Evolutionary conservation across 2,329 filamentous ascomycete species (phyloP).

Genomic region (Calonectria henricotiae): DNA sequence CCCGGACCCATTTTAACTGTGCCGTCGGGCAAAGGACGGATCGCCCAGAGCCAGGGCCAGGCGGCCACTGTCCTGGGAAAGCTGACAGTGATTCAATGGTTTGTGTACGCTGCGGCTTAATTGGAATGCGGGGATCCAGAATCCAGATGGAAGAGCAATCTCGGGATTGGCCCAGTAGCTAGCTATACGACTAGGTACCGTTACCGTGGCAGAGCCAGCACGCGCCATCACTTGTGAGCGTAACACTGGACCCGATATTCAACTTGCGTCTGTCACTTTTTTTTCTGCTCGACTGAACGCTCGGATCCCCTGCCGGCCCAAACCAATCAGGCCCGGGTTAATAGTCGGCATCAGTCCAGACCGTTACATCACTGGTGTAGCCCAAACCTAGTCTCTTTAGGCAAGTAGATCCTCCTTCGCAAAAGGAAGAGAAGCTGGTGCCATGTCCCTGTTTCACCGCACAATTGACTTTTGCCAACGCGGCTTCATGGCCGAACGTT

Average conservation of each 20-base stretch:
- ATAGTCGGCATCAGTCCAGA: slow-evolving; percentile 7
- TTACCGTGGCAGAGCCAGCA: background rate
- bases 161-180: no score
- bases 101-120: background rate
- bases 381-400: slow-evolving; percentile 16
- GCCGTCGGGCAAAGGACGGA: slow-evolving; percentile 11
- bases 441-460: slow-evolving; percentile 19
- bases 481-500: background rate
- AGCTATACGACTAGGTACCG: no score
- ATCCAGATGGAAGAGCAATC: background rate
- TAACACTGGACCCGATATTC: background rate
- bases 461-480: slow-evolving; percentile 8
- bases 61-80: no score
- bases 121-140: background rate
- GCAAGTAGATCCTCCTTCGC: slow-evolving; percentile 12
- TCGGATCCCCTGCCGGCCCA: slow-evolving; percentile 8
- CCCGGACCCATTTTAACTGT: slow-evolving; percentile 16
- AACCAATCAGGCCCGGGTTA: background rate
- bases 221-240: background rate
- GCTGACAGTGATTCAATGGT: background rate
- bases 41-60: background rate
- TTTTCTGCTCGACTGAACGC: slow-evolving; percentile 1
- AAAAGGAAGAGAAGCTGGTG: background rate
- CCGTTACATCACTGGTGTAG: slow-evolving; percentile 17
- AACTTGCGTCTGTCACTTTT: background rate